Conservation (phyloP, 1,284 basidiomycete genomes). For the Rhizoctonia solani region DNA sequence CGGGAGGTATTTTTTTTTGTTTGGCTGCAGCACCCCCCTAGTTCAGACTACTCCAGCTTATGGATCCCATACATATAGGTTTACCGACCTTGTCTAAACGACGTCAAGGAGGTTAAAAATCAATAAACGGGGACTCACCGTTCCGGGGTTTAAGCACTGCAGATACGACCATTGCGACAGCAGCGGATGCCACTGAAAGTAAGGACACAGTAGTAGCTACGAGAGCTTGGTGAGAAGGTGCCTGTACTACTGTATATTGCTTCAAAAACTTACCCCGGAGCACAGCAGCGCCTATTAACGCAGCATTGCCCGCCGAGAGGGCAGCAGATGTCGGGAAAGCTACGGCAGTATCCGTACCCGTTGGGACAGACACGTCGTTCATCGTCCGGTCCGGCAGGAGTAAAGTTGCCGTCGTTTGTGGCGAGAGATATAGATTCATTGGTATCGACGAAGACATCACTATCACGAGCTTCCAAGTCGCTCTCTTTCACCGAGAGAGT, state of each 20-base stretch:
- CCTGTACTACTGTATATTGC: neutral
- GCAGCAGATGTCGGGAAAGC: neutral
- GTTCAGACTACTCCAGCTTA: no score
- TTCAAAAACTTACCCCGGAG: neutral
- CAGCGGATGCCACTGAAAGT: neutral
- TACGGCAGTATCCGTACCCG: neutral
- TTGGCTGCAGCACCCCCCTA: no score
- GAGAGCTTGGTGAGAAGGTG: neutral
- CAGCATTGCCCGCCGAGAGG: neutral
- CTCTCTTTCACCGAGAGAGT: neutral
- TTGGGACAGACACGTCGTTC: neutral
- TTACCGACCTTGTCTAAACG: no score
- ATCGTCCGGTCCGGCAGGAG: neutral
- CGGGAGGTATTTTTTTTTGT: no score
- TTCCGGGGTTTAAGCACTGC: neutral
- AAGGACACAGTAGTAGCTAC: slow-evolving; percentile 4
- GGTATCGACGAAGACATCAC: neutral
- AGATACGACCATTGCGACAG: neutral
- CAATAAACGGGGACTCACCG: no score
- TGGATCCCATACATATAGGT: no score
- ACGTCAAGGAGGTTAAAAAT: no score
- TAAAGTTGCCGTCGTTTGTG: neutral
- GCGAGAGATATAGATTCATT: neutral
- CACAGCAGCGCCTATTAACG: neutral
- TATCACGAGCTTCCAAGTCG: neutral